Conservation (phyloP, 257 asterid genomes). For the Forsythia viridissima region DNA sequence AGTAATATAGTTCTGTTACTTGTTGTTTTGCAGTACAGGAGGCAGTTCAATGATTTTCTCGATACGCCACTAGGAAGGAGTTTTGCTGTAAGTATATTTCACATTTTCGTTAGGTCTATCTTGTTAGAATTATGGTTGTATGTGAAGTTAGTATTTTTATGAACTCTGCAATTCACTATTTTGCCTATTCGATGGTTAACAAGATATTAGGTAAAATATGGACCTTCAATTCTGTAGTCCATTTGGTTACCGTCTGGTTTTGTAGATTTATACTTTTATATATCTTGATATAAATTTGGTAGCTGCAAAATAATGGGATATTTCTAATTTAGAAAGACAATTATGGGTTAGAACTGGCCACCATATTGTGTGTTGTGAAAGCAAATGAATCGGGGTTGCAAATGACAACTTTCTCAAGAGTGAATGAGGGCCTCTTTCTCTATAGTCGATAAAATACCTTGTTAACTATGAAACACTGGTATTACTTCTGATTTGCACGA, state of each 20-base stretch:
- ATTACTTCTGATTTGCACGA: constrained; percentile 1
- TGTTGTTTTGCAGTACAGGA: constrained; percentile 73
- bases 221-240: no score
- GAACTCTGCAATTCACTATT: no score
- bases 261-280: neutral
- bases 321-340: neutral
- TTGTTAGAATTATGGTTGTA: neutral
- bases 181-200: no score
- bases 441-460: neutral
- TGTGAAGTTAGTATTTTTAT: neutral
- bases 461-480: neutral
- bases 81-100: constrained; percentile 60
- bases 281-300: constrained; percentile 1
- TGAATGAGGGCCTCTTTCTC: neutral
- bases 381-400: neutral
- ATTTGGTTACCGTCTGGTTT: constrained; percentile 7
- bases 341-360: neutral
- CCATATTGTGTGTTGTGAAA: constrained; percentile 6
- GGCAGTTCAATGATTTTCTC: constrained; percentile 66
- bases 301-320: neutral
- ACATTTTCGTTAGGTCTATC: neutral
- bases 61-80: constrained; percentile 88
- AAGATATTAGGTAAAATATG: no score
- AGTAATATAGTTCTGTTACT: constrained; percentile 9
- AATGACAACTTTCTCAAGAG: neutral